Base-by-base conservation (phyloP, 2,329 filamentous ascomycete genomes). In the Alternaria triticina region DNA sequence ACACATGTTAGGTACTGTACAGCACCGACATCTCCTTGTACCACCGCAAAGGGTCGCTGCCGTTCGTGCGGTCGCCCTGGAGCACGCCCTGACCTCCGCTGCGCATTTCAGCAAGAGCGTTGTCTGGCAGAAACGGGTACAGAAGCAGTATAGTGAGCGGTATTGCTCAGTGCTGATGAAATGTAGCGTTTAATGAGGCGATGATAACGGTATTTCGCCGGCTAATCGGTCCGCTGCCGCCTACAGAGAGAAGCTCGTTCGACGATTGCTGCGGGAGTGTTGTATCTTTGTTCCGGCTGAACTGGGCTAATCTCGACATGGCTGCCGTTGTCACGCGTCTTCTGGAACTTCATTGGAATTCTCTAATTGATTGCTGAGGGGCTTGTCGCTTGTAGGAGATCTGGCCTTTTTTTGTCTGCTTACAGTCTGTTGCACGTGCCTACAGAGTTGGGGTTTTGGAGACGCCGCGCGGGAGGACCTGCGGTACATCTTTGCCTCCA, bases 191-290 rank as follows among this genome's bases (percentile, higher is more conserved):
- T 68, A 58, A 65, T 66, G 68, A 70, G 60, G 57, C 64, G 54
- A 59, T 62, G 64, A 67, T 66, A 64, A 59, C 57, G 64, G 54
- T 28, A 50, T 52, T 49, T 30, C 60, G 44, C 62, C 74, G 74
- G 74, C 62, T 73, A 57, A 55, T 51, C 74, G 74, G 74, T 69
- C 74, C 74, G 74, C 36, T 40, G 63, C 61, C 57, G 70, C 71
- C 62, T 65, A 40, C 57, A 52, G 45, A 57, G 43, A 49, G 36
- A 51, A 56, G 60, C 57, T 59, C 57, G 40, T 52, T 62, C 55
- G 36, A 50, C 57, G 22, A 49, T 45, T 45, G 25, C 36, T 59
- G 52, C 57, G 62, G 64, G 61, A 63, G 44, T 11, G 52, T 56
- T 51, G 60, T 59, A 54, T 64, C n/a, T 63, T 66, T 62, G 65